A percentile compares a stretch with the other conserved stretches of the same genome.
Evolutionary conservation across 192 early-diverging fungal genomes (phyloP).

Genomic region (Backusella mclennaniae): DNA sequence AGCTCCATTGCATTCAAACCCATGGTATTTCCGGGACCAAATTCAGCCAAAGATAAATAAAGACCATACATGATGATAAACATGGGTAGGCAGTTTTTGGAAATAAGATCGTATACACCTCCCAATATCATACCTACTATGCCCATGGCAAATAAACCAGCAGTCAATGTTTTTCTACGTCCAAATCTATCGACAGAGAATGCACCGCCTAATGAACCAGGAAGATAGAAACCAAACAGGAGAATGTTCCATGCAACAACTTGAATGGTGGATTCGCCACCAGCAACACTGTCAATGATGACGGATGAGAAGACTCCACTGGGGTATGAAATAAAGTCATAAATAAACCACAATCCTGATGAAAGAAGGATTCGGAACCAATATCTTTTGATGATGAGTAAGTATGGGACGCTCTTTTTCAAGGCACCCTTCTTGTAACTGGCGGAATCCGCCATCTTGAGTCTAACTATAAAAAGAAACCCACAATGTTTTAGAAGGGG

Average conservation of each 20-base stretch:
- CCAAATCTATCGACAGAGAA: constrained; percentile 49
- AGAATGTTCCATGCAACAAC: constrained; percentile 54
- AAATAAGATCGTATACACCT: constrained; percentile 37
- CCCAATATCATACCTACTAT: constrained; percentile 52
- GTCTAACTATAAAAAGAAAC: constrained; percentile 39
- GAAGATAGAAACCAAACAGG: constrained; percentile 53
- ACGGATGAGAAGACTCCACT: constrained; percentile 42
- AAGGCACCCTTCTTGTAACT: constrained; percentile 43
- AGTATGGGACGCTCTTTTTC: constrained; percentile 51
- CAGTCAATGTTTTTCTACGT: constrained; percentile 51
- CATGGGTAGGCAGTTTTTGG: constrained; percentile 43
- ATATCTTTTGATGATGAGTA: constrained; percentile 48
- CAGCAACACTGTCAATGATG: constrained; percentile 34
- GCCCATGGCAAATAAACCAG: constrained; percentile 51
- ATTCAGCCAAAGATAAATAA: constrained; percentile 39
- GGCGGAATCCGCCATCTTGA: constrained; percentile 54
- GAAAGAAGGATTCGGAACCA: constrained; percentile 54
- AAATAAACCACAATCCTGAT: constrained; percentile 44
- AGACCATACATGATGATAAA: constrained; percentile 49
- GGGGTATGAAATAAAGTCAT: constrained; percentile 48
- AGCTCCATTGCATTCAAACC: constrained; percentile 38
- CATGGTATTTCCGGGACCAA: constrained; percentile 43
- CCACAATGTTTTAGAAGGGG: background rate
- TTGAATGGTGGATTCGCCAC: constrained; percentile 34
- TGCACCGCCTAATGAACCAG: constrained; percentile 52